Base-by-base conservation (phyloP, 192 early-diverging fungal genomes). In the Entrophospora sp. region DNA sequence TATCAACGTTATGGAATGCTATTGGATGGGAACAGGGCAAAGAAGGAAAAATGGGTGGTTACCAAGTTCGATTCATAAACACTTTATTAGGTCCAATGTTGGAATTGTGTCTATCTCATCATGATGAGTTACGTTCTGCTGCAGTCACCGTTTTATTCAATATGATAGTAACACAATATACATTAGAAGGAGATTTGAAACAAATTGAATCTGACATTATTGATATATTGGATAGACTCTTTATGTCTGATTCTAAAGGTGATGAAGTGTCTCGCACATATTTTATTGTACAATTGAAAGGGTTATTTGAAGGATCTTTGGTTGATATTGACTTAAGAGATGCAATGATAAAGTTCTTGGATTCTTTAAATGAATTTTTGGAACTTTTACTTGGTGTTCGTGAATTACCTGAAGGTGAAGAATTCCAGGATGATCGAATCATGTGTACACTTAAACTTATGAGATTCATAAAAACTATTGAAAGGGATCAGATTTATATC, bases 381-480 rank as follows among this genome's bases (percentile, higher is more conserved):
- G n/a, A n/a, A n/a, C n/a, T n/a, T n/a, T n/a, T n/a, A n/a, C n/a
- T n/a, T n/a, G n/a, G n/a, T n/a, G n/a, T n/a, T n/a, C 73, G 85
- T 42, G 76, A 80, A 45, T 64, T 84, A 7, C 82, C 86, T 0
- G 67, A 71, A 16, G 75, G 71, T 16, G 70, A 78, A 30, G 73
- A 81, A 52, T 79, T 70, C 68, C 73, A 79, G 63, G 84, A 85
- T 42, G 86, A 89, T 48, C 69, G 76, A 18, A 76, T 84, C 20
- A 77, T 79, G 16, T 75, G 75, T 16, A 77, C 81, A 0, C 58
- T 89, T 16, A 84, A 83, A 48, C 65, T 89, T 49, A 79, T 87
- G 63, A 61, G 78, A 24, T 88, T 86, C 52, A 75, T 89, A n/a
- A 74, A 80, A 25, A 68, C 75, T 24, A 80, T 76, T 20, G 80